phyloP scores from a whole-genome alignment of 2,329 filamentous ascomycete species.

The Penicillium sp. region DNA sequence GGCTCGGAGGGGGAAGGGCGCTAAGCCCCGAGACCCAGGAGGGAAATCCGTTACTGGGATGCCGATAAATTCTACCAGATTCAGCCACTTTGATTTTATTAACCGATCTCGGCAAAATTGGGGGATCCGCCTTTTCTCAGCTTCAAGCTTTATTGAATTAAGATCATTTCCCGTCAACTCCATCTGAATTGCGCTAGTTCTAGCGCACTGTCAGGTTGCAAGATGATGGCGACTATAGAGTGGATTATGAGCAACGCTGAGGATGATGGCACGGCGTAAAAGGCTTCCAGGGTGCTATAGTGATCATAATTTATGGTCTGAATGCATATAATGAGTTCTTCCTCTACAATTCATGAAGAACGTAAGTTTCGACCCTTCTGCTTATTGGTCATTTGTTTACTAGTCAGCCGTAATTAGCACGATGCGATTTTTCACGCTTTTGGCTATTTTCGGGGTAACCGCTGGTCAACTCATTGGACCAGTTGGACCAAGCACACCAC shows the following conservation, averaged over 20 bases:
- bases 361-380: not conserved
- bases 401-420: not conserved
- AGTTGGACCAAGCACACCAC: slow-evolving; percentile 16
- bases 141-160: no score
- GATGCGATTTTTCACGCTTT: not conserved
- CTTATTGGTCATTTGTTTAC: not conserved
- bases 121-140: not conserved
- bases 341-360: not conserved
- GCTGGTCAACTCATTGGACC: slow-evolving; percentile 17
- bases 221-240: not conserved
- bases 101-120: not conserved
- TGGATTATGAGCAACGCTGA: not conserved
- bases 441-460: not conserved
- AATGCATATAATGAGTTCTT: not conserved
- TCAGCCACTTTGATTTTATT: not conserved
- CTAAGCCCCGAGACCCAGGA: not conserved
- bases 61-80: not conserved
- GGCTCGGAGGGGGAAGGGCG: not conserved
- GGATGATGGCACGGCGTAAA: not conserved
- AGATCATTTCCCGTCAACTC: not conserved
- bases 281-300: not conserved
- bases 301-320: not conserved
- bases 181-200: not conserved
- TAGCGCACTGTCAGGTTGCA: not conserved
- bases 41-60: not conserved